Percentiles rank a stretch among this genome's conserved stretches.
phyloP scores from a whole-genome alignment of 1,284 basidiomycete species.

The Trichosporon sp. region DNA sequence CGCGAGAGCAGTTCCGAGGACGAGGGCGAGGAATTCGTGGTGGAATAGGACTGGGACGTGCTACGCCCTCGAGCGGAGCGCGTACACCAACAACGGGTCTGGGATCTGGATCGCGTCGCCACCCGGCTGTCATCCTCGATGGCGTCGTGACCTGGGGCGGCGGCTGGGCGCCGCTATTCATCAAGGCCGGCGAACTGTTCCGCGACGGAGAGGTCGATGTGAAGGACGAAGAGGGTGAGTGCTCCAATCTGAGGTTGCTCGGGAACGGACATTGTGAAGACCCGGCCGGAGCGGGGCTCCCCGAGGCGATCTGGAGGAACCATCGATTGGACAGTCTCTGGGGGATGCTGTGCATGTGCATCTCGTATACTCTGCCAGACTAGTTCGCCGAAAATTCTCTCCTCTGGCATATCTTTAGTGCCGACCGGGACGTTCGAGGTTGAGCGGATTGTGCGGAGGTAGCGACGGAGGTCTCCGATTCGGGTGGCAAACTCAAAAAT shows the following conservation, averaged over 20 bases:
- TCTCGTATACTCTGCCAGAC: not conserved
- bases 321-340: not conserved
- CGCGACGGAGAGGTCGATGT: slow-evolving; percentile 53
- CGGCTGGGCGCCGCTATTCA: slow-evolving; percentile 51
- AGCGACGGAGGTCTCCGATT: slow-evolving; percentile 3
- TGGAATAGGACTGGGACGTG: not conserved
- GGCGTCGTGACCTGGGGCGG: slow-evolving; percentile 46
- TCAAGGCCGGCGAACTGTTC: slow-evolving; percentile 57
- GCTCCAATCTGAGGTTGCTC: not conserved
- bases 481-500: slow-evolving; percentile 2
- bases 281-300: not conserved
- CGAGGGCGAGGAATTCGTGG: slow-evolving; percentile 28
- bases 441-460: not conserved
- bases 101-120: slow-evolving; percentile 1
- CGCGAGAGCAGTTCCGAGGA: slow-evolving; percentile 14
- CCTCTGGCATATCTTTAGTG: not conserved
- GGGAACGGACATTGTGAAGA: not conserved
- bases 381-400: not conserved
- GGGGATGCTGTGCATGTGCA: no score
- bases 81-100: slow-evolving; percentile 20
- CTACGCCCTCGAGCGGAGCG: slow-evolving; percentile 11
- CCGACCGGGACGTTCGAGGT: not conserved
- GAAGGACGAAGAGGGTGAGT: slow-evolving; percentile 42
- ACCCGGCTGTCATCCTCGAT: slow-evolving; percentile 2
- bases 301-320: not conserved